These are phyloP conservation scores for Collybia sordida DNA, from an alignment of 768 basidiomycete genomes.

Conservation along the genomic window DNA sequence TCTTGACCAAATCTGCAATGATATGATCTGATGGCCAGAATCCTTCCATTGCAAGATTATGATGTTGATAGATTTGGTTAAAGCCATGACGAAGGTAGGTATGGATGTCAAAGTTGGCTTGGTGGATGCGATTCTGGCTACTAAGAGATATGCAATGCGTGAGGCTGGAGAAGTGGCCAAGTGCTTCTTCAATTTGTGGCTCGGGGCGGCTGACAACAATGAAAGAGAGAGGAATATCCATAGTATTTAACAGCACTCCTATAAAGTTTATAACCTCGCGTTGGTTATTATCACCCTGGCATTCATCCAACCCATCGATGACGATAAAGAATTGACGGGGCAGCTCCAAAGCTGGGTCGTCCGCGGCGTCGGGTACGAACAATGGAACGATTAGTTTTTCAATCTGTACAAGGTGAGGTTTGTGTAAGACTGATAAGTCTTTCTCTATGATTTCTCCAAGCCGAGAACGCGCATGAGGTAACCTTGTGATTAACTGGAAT, in stretches of 20 bases:
- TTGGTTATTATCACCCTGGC: too few species aligned
- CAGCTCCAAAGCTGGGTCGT: too few species aligned
- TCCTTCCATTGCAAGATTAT: not conserved
- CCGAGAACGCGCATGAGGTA: too few species aligned
- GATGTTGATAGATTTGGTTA: not conserved
- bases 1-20: not conserved
- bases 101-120: conserved; percentile 1
- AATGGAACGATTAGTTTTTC: too few species aligned
- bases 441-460: too few species aligned
- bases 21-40: conserved; percentile 5
- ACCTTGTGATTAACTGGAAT: conserved; percentile 17
- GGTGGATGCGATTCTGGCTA: not conserved
- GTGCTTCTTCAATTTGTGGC: not conserved
- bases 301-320: too few species aligned
- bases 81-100: conserved; percentile 3
- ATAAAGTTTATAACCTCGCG: too few species aligned
- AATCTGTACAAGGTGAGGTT: too few species aligned
- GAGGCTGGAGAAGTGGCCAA: not conserved
- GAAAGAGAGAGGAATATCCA: conserved; percentile 1
- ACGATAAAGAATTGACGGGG: too few species aligned
- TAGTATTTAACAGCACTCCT: too few species aligned
- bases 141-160: not conserved
- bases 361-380: too few species aligned
- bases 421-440: too few species aligned
- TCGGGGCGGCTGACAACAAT: conserved; percentile 8